Conservation (phyloP, 2,329 filamentous ascomycete genomes). For the Fusarium robinianum region DNA sequence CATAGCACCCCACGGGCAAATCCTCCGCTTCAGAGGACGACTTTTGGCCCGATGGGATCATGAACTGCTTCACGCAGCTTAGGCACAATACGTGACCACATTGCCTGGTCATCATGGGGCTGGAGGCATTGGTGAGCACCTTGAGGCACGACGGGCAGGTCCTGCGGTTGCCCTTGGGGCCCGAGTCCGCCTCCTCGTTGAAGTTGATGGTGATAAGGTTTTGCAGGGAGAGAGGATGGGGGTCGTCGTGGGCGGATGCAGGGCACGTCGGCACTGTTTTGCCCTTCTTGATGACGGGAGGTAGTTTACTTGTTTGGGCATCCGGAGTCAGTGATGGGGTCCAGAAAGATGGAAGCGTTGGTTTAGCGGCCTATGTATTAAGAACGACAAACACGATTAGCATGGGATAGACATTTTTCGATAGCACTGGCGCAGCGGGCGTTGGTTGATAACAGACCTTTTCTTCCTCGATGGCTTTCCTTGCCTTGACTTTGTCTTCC, state of each 20-base stretch:
- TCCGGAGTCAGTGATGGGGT: constrained; percentile 79
- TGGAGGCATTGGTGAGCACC: constrained; percentile 77
- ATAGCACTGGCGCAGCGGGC: neutral
- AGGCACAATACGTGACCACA: constrained; percentile 93
- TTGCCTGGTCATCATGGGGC: constrained; percentile 80
- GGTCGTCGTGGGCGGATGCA: constrained; percentile 65
- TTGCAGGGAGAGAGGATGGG: constrained; percentile 79
- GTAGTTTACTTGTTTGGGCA: constrained; percentile 51
- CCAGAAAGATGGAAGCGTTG: constrained; percentile 86
- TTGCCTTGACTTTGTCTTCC: constrained; percentile 71
- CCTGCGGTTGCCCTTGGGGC: constrained; percentile 49
- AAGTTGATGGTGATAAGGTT: constrained; percentile 77
- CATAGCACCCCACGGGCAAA: constrained; percentile 67
- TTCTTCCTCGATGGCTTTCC: constrained; percentile 72
- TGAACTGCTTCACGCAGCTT: constrained; percentile 81
- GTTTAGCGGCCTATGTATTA: constrained; percentile 60
- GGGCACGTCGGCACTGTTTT: constrained; percentile 79
- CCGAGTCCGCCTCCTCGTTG: constrained; percentile 64
- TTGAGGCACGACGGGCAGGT: constrained; percentile 88
- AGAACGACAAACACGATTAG: constrained; percentile 15
- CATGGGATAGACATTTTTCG: constrained; percentile 4
- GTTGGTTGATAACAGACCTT: constrained; percentile 53
- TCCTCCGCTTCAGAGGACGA: constrained; percentile 51
- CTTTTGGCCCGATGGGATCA: constrained; percentile 60
- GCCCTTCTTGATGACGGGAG: constrained; percentile 60